Evolutionary conservation across 768 basidiomycete species (phyloP), one percentile per base, ranked within the genome.

Genomic region (Rhodosporidiobolus odoratus): DNA sequence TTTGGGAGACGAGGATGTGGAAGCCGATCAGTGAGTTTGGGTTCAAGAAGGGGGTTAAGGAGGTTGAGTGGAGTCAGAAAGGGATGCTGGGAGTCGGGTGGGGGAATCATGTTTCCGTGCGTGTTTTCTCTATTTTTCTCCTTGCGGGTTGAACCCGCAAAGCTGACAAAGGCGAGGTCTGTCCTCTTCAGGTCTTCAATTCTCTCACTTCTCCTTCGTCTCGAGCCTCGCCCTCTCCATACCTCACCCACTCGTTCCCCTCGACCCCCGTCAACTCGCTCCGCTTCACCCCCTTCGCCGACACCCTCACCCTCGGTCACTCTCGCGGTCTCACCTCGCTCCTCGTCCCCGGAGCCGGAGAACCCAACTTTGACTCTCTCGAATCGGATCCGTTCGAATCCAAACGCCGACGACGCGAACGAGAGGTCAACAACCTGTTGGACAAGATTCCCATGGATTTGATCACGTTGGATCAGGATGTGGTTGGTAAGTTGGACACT

Each of bases 1-100:
- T 98, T 2, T 99, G 96, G 96, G 96, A 98, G 80, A 91, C 89
- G 77, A 81, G 96, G 66, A 96, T 92, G 81, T 97, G 93, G 93
- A 92, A 89, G 73, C 89, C 90, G 13, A 85, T 99, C 43, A 83
- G 91, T 67, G 88, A 79, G 83, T 89, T 93, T 92, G 81, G 79
- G 15, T 83, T 89, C 23, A 75, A 68, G 53, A 77, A 72, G 65
- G 71, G 73, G 25, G 72, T 73, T 4, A 58, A 66, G 56, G 25
- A 88, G 66, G 73, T 92, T 7, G 87, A 89, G 52, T 99, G 90
- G 89, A 93, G 92, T 75, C 86, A 87, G 72, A 87, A 86, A 76
- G 96, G 95, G 2, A 84, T 86, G 68, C 80, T 99, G 71, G 88
- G 87, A 0, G 89, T 92, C 17, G 88, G 89, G 0, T 87, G 85